phyloP scores from a whole-genome alignment of 31 red algal species.

The Odonthalia washingtoniensis region DNA sequence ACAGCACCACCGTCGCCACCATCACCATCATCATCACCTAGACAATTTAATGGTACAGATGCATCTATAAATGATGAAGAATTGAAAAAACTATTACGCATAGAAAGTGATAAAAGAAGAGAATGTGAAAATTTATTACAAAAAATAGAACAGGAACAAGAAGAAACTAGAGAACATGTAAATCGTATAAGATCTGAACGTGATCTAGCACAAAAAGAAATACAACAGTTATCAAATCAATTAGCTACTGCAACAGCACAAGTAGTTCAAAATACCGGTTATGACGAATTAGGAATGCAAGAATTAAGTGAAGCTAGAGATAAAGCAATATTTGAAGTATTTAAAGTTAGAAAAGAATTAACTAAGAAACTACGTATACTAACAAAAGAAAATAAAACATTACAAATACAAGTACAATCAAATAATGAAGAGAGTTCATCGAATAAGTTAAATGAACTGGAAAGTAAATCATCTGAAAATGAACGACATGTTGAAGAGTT shows the following conservation, averaged over 20 bases:
- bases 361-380: slow-evolving; percentile 60
- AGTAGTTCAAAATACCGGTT: slow-evolving; percentile 29
- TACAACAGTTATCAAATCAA: neutral
- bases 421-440: neutral
- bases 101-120: slow-evolving; percentile 50
- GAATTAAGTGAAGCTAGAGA: slow-evolving; percentile 37
- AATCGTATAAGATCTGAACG: slow-evolving; percentile 53
- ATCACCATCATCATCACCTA: neutral
- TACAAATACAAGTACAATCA: slow-evolving; percentile 24
- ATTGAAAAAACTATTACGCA: slow-evolving; percentile 26
- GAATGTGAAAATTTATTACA: slow-evolving; percentile 36
- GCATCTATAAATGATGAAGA: slow-evolving; percentile 28
- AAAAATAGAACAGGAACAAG: slow-evolving; percentile 54
- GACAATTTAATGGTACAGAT: neutral
- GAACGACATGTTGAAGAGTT: slow-evolving; percentile 2
- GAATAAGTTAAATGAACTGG: slow-evolving; percentile 20
- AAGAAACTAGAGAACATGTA: slow-evolving; percentile 55
- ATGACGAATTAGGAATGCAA: neutral
- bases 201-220: slow-evolving; percentile 43
- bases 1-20: no score
- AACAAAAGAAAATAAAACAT: slow-evolving; percentile 57
- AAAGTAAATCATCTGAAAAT: slow-evolving; percentile 9
- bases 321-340: slow-evolving; percentile 60
- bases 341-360: slow-evolving; percentile 63
- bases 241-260: neutral